These are phyloP conservation scores for Penicillium sp. DNA, from an alignment of 2,329 filamentous ascomycete genomes.

Conservation along the genomic window DNA sequence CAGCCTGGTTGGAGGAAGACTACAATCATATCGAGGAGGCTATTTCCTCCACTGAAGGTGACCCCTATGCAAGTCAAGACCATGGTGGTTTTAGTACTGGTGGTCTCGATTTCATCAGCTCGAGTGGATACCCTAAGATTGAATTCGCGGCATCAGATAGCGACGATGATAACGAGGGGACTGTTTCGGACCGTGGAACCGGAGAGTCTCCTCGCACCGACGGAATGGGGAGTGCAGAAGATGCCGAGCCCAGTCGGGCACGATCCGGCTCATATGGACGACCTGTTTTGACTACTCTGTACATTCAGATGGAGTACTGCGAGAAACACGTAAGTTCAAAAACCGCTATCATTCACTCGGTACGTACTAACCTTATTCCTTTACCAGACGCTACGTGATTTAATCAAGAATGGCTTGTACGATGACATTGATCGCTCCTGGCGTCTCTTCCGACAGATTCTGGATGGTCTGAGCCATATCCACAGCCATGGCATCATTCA, in stretches of 20 bases:
- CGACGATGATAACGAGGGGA: constrained; percentile 49
- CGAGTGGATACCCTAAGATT: constrained; percentile 74
- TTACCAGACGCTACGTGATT: constrained; percentile 75
- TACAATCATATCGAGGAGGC: constrained; percentile 44
- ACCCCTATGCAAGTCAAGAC: constrained; percentile 45
- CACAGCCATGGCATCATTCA: constrained; percentile 92
- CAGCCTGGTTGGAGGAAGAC: constrained; percentile 86
- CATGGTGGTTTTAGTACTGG: constrained; percentile 67
- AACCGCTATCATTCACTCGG: neutral
- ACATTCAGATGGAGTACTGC: constrained; percentile 99
- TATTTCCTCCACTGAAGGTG: constrained; percentile 58
- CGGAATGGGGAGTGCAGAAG: constrained; percentile 29
- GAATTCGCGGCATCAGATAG: constrained; percentile 68
- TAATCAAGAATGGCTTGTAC: constrained; percentile 76
- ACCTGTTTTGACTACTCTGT: constrained; percentile 74
- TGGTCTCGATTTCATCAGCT: constrained; percentile 92
- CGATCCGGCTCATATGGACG: constrained; percentile 55
- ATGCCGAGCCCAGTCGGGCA: constrained; percentile 44
- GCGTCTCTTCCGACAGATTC: constrained; percentile 86
- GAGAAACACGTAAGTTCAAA: constrained; percentile 71
- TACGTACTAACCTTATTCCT: constrained; percentile 17
- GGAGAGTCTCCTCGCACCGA: constrained; percentile 28
- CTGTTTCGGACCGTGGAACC: constrained; percentile 39
- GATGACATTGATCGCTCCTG: constrained; percentile 79
- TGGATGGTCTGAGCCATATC: constrained; percentile 88